A percentile compares a stretch with the other conserved stretches of the same genome.
Conservation (phyloP, 169 alveolate genomes). For the Besnoitia besnoiti region DNA sequence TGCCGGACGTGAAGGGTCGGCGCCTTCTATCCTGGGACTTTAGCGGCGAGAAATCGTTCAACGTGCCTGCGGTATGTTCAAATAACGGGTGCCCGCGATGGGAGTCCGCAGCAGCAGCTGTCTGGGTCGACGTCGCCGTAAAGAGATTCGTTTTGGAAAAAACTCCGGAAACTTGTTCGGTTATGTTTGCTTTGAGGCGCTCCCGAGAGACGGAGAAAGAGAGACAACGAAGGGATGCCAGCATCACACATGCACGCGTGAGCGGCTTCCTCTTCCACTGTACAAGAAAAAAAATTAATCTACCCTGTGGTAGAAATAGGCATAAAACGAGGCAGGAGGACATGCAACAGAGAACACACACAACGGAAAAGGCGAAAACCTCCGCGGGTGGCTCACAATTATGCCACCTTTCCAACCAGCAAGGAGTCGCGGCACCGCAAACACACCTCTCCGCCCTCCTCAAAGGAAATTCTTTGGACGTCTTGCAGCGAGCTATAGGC, state of each 20-base stretch:
- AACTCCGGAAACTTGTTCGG: too few species aligned
- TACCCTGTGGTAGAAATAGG: background rate
- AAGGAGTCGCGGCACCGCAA: too few species aligned
- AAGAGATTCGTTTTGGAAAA: background rate
- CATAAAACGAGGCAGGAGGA: background rate
- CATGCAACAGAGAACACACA: background rate
- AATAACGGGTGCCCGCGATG: too few species aligned
- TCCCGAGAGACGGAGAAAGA: background rate
- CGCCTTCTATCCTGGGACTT: too few species aligned
- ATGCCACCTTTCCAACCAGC: too few species aligned
- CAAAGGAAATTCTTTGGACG: background rate
- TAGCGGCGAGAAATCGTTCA: too few species aligned
- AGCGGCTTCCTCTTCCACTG: background rate
- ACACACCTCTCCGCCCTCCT: background rate
- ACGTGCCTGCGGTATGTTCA: too few species aligned
- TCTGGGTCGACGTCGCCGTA: too few species aligned
- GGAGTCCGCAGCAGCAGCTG: too few species aligned
- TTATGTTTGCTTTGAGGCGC: background rate
- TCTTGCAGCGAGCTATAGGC: background rate
- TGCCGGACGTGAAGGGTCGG: too few species aligned
- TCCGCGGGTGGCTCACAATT: background rate
- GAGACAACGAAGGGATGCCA: background rate
- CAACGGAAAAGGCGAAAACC: background rate
- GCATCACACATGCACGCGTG: background rate
- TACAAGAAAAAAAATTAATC: too few species aligned